phyloP scores from a whole-genome alignment of 805 yeast species.

The Starmerella powellii region DNA sequence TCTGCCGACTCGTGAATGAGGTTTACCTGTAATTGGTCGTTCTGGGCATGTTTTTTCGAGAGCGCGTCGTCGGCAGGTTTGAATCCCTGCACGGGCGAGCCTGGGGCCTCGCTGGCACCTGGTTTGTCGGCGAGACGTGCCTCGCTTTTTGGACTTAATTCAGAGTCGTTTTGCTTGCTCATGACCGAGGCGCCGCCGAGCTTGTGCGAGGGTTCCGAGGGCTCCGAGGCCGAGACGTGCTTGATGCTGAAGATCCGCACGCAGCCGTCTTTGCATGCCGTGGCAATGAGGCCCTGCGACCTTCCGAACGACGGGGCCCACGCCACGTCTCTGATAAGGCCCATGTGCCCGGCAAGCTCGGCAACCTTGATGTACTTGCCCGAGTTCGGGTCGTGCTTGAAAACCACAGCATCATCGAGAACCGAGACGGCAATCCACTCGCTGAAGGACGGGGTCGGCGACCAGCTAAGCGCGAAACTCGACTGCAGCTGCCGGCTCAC shows the following conservation, averaged over 20 bases:
- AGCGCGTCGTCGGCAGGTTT: not conserved
- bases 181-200: slow-evolving; percentile 3
- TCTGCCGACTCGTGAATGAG: slow-evolving; percentile 57
- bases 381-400: slow-evolving; percentile 34
- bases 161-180: not conserved
- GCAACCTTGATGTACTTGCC: slow-evolving; percentile 39
- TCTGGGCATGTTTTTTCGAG: not conserved
- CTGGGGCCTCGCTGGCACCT: not conserved
- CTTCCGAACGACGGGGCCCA: slow-evolving; percentile 98
- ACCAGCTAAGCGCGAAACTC: slow-evolving; percentile 79
- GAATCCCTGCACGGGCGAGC: slow-evolving; percentile 11
- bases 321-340: slow-evolving; percentile 72
- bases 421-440: slow-evolving; percentile 80
- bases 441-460: slow-evolving; percentile 68
- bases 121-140: not conserved
- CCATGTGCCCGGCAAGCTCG: slow-evolving; percentile 70
- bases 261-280: slow-evolving; percentile 90
- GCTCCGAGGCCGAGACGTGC: not conserved
- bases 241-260: slow-evolving; percentile 69
- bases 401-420: slow-evolving; percentile 76
- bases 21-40: slow-evolving; percentile 34
- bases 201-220: not conserved
- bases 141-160: not conserved
- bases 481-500: slow-evolving; percentile 76
- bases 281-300: slow-evolving; percentile 75